Evolutionary conservation across 2,329 filamentous ascomycete genomes (phyloP), one percentile per base, ranked within the genome.

Genomic region (Bretziella fagacearum): DNA sequence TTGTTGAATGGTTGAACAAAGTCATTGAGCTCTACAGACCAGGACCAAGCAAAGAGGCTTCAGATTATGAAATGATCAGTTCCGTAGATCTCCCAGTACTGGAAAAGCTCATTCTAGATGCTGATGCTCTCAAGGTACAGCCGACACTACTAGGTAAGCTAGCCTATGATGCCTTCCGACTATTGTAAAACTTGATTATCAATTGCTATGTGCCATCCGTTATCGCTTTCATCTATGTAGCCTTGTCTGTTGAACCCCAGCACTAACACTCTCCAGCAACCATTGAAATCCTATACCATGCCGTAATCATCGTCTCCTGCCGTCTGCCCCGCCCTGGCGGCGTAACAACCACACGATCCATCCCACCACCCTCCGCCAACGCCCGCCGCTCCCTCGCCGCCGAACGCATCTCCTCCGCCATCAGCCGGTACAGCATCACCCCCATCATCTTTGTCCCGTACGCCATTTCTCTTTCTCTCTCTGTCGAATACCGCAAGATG

Each of bases 401-500:
- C 0, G 71, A 75, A 44, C 67, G 72, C 5, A 74, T 77, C 46
- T 66, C 71, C 3, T 70, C 65, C 30, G 65, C 71, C n/a, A 65
- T 74, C 2, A 64, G 64, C 13, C 63, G 67, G 4, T 70, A 74
- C 37, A 66, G 67, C 15, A 60, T 69, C 11, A 68, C 67, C 27
- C 65, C 72, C 0, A 63, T 77, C 26, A 73, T 76, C 0, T 70
- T 78, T 49, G 65, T 79, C 0, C 74, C 75, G 0, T 79, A 79
- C 48, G 73, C 72, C 0, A 64, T 79, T 0, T 74, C 74, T 1
- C 64, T 80, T 0, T 70, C 75, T 0, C 63, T 80, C 1, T 76
- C 71, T 40, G 72, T 79, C 1, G 70, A 72, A 10, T 79, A 79
- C 52, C 68, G 73, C 37, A 77, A 78, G 55, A 75, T 79, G 73